These are phyloP conservation scores for Rhodotorula sp. DNA, from an alignment of 1,284 basidiomycete species.

Conservation along the genomic window DNA sequence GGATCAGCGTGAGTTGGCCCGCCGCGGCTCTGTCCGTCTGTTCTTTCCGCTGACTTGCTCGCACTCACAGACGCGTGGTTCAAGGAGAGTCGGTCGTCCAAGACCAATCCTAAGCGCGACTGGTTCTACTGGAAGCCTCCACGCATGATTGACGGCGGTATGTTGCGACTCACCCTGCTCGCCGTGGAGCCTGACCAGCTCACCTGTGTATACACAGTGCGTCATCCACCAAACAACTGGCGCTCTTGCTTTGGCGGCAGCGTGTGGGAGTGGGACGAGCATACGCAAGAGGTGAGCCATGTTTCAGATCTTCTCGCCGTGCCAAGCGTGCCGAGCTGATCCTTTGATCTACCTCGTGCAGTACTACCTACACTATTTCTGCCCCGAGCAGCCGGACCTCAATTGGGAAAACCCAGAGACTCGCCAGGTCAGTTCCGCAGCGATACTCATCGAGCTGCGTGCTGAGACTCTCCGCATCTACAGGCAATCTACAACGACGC, in stretches of 20 bases:
- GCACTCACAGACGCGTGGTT: constrained; percentile 62
- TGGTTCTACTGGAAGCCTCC: constrained; percentile 55
- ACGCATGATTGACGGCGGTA: constrained; percentile 50
- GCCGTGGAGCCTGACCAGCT: too few species aligned
- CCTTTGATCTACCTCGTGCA: not conserved
- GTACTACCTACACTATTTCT: constrained; percentile 65
- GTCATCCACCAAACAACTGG: constrained; percentile 71
- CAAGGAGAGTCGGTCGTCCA: constrained; percentile 63
- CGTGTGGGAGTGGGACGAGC: constrained; percentile 71
- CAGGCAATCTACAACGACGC: constrained; percentile 57
- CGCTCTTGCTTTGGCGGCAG: constrained; percentile 67
- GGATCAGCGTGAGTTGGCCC: constrained; percentile 59
- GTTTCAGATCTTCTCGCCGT: not conserved
- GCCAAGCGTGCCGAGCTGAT: not conserved
- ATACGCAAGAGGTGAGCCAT: constrained; percentile 57
- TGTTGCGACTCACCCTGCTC: not conserved
- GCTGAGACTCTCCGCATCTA: too few species aligned
- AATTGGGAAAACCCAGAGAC: constrained; percentile 74
- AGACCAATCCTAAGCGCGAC: constrained; percentile 64
- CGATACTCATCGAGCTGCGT: too few species aligned
- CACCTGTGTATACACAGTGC: constrained; percentile 10
- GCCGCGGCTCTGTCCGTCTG: not conserved
- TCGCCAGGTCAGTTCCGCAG: constrained; percentile 51
- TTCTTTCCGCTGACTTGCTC: not conserved
- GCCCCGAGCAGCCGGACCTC: constrained; percentile 70